These are phyloP conservation scores for Filobasidium wieringae DNA, from an alignment of 768 basidiomycete species.

Conservation along the genomic window DNA sequence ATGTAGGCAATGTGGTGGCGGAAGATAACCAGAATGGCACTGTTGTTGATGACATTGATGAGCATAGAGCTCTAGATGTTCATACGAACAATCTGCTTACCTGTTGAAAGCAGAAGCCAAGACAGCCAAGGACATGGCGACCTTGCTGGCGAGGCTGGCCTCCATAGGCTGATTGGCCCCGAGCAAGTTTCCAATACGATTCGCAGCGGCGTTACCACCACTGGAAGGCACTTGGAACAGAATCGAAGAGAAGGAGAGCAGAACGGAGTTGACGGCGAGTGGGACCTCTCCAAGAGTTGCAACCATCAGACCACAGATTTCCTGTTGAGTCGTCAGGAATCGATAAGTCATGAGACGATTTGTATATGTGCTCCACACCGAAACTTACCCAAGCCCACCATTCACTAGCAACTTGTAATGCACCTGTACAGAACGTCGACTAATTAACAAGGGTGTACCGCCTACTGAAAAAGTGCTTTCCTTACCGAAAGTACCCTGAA, in stretches of 20 bases:
- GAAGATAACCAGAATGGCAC: conserved; percentile 51
- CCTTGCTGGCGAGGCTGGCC: conserved; percentile 56
- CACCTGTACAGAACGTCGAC: conserved; percentile 41
- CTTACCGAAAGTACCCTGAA: neutral
- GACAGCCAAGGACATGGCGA: conserved; percentile 56
- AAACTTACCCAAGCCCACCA: conserved; percentile 97
- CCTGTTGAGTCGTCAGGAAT: neutral
- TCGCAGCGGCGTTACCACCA: conserved; percentile 68
- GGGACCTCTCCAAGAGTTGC: conserved; percentile 58
- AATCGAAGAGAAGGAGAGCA: conserved; percentile 46
- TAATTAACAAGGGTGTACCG: conserved; percentile 28
- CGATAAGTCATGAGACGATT: neutral
- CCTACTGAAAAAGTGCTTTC: conserved; percentile 48
- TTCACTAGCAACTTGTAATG: conserved; percentile 53
- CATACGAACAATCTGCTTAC: conserved; percentile 41
- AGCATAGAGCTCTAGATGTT: conserved; percentile 9
- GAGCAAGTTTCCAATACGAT: conserved; percentile 75
- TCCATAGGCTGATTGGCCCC: conserved; percentile 66
- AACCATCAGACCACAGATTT: conserved; percentile 32
- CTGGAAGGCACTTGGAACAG: conserved; percentile 71
- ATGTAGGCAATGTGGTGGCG: conserved; percentile 58
- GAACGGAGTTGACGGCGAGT: conserved; percentile 79
- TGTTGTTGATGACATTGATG: conserved; percentile 22
- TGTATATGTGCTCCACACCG: conserved; percentile 34
- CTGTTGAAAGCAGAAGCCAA: conserved; percentile 50